These are phyloP conservation scores for Camellia granthamiana DNA, from an alignment of 148 eudicot genomes.

Conservation along the genomic window DNA sequence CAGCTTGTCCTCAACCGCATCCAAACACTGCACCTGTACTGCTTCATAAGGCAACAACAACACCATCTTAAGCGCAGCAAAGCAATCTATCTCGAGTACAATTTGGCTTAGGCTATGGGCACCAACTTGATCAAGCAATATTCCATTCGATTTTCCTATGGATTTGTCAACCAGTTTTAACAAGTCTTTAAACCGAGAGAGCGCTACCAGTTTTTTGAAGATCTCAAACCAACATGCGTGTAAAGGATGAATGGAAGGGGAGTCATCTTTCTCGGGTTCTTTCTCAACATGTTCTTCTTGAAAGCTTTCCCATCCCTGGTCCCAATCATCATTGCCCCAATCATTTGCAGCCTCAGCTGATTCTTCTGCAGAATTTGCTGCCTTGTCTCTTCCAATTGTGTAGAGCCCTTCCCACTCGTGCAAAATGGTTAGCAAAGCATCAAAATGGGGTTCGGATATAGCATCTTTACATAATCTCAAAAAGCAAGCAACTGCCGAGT, in stretches of 20 bases:
- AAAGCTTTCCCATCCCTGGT: constrained; percentile 92
- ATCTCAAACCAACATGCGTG: constrained; percentile 84
- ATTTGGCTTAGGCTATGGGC: constrained; percentile 38
- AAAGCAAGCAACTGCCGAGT: constrained; percentile 83
- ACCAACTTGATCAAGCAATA: constrained; percentile 59
- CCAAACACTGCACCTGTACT: constrained; percentile 60
- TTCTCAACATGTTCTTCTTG: constrained; percentile 62
- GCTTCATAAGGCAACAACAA: constrained; percentile 64
- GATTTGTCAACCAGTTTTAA: constrained; percentile 57
- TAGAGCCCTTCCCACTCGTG: constrained; percentile 80
- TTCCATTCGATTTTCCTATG: constrained; percentile 32
- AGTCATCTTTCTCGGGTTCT: constrained; percentile 30
- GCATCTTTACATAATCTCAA: constrained; percentile 56
- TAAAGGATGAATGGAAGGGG: constrained; percentile 60
- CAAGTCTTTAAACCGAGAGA: constrained; percentile 39
- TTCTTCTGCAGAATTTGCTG: constrained; percentile 31
- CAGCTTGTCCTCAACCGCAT: constrained; percentile 66
- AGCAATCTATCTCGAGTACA: constrained; percentile 44
- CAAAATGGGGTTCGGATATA: constrained; percentile 43
- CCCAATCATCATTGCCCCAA: constrained; percentile 88
- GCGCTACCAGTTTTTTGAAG: constrained; percentile 41
- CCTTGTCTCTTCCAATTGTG: constrained; percentile 33
- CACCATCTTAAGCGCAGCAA: constrained; percentile 60
- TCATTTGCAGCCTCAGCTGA: constrained; percentile 37
- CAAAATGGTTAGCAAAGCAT: constrained; percentile 60